phyloP scores from a whole-genome alignment of 257 asterid genomes.

The Solanum tacnaense region DNA sequence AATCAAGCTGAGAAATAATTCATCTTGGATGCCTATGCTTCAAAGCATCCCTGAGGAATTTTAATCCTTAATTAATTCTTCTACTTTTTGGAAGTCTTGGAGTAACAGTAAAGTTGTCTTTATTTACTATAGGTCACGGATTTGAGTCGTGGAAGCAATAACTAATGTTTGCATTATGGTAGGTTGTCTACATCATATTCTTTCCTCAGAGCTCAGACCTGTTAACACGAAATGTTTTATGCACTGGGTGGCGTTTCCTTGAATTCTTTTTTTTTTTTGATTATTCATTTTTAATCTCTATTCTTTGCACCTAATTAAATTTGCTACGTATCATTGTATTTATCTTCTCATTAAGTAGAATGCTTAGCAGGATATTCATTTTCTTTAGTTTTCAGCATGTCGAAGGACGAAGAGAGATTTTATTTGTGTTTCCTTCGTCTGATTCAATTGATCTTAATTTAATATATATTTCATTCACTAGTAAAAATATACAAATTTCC shows the following conservation, averaged over 20 bases:
- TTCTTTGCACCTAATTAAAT: not conserved
- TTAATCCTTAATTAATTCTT: not conserved
- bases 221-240: not conserved
- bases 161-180: not conserved
- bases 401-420: not conserved
- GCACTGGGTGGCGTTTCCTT: fast-evolving
- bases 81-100: fast-evolving
- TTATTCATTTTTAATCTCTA: not conserved
- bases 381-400: not conserved
- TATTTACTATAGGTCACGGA: fast-evolving
- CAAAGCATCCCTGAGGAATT: not conserved
- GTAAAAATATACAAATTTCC: not conserved
- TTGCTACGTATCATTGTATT: not conserved
- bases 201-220: fast-evolving
- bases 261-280: not conserved
- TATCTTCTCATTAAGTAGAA: not conserved
- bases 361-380: not conserved
- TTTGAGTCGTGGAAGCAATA: not conserved
- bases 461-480: not conserved
- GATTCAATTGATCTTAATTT: not conserved
- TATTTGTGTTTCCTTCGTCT: not conserved
- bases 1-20: not conserved
- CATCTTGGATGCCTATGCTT: conserved; percentile 1
- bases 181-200: not conserved
- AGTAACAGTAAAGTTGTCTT: not conserved